These are phyloP conservation scores for Penicillium sp. DNA, from an alignment of 2,329 filamentous ascomycete genomes.

Conservation along the genomic window DNA sequence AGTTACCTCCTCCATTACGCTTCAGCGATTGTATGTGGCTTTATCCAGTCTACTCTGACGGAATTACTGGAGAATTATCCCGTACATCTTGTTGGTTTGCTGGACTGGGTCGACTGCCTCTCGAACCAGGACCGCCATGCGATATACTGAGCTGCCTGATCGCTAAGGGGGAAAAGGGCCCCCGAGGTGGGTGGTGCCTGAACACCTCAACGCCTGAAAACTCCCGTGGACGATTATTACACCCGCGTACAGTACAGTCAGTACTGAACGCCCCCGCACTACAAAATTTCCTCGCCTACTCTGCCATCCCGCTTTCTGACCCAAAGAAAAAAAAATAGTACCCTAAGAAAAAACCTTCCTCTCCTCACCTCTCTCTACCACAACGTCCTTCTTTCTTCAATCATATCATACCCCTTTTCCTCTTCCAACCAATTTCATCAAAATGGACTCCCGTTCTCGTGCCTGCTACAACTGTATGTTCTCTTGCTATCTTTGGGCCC, in stretches of 20 bases:
- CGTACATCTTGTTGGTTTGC: too few species aligned
- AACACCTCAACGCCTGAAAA: too few species aligned
- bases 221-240: too few species aligned
- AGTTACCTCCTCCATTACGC: too few species aligned
- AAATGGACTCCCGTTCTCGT: slow-evolving; percentile 49
- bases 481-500: not conserved
- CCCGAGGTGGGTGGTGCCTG: not conserved
- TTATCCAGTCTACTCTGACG: too few species aligned
- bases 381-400: slow-evolving; percentile 1
- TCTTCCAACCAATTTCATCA: slow-evolving; percentile 12
- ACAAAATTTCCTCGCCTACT: slow-evolving; percentile 15
- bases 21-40: too few species aligned
- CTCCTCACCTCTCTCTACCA: not conserved
- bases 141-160: not conserved
- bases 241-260: slow-evolving; percentile 9
- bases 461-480: slow-evolving; percentile 57
- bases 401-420: slow-evolving; percentile 1
- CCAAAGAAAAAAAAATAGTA: not conserved
- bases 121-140: not conserved
- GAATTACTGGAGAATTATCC: too few species aligned
- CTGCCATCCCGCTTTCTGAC: slow-evolving; percentile 1
- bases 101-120: not conserved
- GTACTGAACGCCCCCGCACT: slow-evolving; percentile 7
- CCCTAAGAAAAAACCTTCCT: slow-evolving; percentile 1
- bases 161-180: not conserved